phyloP scores from a whole-genome alignment of 2,329 filamentous ascomycete genomes.

The Drechslerella dactyloides region DNA sequence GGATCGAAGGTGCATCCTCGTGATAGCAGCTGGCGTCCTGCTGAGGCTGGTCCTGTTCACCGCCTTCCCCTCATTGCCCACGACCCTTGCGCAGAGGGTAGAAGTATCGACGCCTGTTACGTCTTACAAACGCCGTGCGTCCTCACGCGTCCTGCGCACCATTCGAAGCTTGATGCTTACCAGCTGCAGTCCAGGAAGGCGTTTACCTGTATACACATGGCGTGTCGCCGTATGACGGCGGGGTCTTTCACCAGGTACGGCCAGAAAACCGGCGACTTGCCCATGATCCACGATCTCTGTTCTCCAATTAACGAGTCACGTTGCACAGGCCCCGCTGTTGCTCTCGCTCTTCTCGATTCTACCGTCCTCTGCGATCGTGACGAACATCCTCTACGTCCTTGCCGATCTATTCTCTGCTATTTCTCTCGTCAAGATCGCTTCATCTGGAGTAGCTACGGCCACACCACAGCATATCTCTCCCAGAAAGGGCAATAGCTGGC shows the following conservation, averaged over 20 bases:
- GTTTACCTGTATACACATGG: conserved; percentile 95
- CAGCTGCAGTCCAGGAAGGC: conserved; percentile 81
- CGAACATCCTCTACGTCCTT: conserved; percentile 77
- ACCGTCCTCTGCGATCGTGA: conserved; percentile 76
- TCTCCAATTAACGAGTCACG: conserved; percentile 4
- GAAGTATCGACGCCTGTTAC: conserved; percentile 97
- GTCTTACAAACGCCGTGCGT: conserved; percentile 93
- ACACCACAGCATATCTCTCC: conserved; percentile 79
- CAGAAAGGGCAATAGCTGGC: conserved; percentile 76
- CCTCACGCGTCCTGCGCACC: conserved; percentile 10
- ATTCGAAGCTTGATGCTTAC: not conserved
- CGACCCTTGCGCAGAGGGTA: conserved; percentile 85
- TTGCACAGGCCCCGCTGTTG: conserved; percentile 82
- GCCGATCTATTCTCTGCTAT: conserved; percentile 83
- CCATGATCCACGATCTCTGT: conserved; percentile 7
- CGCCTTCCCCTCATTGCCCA: conserved; percentile 80
- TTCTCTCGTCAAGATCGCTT: conserved; percentile 78
- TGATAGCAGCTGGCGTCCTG: conserved; percentile 77
- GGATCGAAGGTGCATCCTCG: conserved; percentile 53
- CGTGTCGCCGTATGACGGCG: conserved; percentile 95
- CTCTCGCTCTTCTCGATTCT: conserved; percentile 90
- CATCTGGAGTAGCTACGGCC: conserved; percentile 77
- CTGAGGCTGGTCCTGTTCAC: conserved; percentile 80
- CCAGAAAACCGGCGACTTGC: not conserved
- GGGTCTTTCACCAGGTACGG: conserved; percentile 72